These are phyloP conservation scores for Oldenlandia corymbosa DNA, from an alignment of 257 asterid genomes.

Conservation along the genomic window DNA sequence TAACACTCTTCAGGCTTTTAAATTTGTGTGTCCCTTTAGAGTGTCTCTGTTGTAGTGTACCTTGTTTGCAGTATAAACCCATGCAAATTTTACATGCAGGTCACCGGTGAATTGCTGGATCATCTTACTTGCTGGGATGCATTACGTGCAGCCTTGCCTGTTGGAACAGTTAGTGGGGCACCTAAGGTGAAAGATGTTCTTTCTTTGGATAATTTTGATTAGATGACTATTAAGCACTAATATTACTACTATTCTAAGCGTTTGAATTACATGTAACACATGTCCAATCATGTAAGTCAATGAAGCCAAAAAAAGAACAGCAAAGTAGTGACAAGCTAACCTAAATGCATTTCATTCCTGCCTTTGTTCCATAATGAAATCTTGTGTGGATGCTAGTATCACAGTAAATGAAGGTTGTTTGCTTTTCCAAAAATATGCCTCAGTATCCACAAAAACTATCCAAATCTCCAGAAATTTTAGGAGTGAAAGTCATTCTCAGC, in stretches of 20 bases:
- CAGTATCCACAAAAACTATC: neutral
- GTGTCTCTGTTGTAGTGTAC: neutral
- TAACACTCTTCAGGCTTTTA: neutral
- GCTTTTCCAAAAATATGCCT: too few species aligned
- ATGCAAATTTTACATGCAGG: constrained; percentile 34
- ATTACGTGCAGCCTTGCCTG: constrained; percentile 78
- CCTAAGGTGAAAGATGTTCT: constrained; percentile 56
- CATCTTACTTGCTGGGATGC: constrained; percentile 87
- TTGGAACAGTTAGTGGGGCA: constrained; percentile 94
- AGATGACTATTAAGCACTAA: neutral
- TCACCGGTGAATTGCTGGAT: constrained; percentile 82
- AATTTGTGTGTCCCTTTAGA: neutral
- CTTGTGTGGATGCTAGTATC: neutral
- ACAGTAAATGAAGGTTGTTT: neutral
- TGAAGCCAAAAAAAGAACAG: neutral
- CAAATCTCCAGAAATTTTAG: neutral
- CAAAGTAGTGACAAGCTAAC: neutral
- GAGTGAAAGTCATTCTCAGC: too few species aligned
- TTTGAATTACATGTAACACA: neutral
- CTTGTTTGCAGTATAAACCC: neutral
- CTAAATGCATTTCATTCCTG: too few species aligned
- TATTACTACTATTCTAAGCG: neutral
- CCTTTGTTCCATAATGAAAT: neutral
- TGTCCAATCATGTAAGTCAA: neutral
- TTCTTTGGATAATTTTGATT: neutral